Evolutionary conservation across 2,329 filamentous ascomycete genomes (phyloP), one percentile per base, ranked within the genome.

Genomic region (Penicillium nordicum): DNA sequence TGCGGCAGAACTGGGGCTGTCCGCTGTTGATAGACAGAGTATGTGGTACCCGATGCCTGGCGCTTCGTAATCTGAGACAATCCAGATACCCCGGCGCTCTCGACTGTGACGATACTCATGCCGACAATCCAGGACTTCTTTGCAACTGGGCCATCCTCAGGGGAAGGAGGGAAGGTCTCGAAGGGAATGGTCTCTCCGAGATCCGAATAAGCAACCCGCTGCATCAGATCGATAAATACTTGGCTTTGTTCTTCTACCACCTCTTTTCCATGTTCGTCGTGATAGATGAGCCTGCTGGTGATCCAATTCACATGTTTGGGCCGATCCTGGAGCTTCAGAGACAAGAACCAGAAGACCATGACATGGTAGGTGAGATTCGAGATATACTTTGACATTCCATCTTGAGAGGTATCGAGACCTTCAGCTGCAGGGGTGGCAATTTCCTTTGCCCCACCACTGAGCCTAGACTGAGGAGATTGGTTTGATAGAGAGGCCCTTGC

Each of bases 281-380:
- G 88, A 65, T 93, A 92, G 10, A 84, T 79, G 12, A 99, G 81
- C 61, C 91, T 91, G 67, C 88, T 91, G 11, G 89, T 88, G 61
- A 99, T 96, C 90, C 91, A 96, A 29, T 86, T 86, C 50, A 97
- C 92, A 63, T 96, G 88, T 59, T 85, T 90, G 34, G 88, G 84
- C 49, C 94, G 87, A 69, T 97, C 92, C 37, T 88, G 84, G 50
- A 96, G 82, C 68, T 91, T 93, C 65, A 99, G 74, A 1, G 92
- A 89, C 64, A 99, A 81, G 71, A 97, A 99, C 94, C 94, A 99
- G 70, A 96, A 97, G 1, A 92, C 88, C 63, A 99, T 92, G 65
- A 96, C 91, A 71, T 97, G 92, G 70, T 96, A 96, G 9, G 93
- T 93, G 50, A 97, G 79, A 1, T 92, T 89, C 72, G 95, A 94